These are phyloP conservation scores for Margaritispora aquatica DNA, from an alignment of 495 filamentous ascomycete genomes.

Conservation along the genomic window DNA sequence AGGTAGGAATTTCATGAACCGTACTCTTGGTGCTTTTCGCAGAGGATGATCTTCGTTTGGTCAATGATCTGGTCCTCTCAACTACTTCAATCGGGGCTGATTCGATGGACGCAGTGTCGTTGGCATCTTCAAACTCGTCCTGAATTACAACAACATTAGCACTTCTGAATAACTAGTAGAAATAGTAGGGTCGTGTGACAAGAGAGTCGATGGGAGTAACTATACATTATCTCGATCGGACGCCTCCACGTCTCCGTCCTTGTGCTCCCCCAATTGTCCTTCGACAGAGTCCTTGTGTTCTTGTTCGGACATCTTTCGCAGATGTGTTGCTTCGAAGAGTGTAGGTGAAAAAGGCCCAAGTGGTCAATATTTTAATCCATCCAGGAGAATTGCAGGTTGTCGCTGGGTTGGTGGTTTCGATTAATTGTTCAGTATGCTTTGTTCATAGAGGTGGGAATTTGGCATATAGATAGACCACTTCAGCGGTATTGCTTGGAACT, in stretches of 20 bases:
- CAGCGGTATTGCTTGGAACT: no score
- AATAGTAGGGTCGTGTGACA: conserved; percentile 9
- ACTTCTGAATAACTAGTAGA: no score
- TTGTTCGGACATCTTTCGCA: conserved; percentile 18
- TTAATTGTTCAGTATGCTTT: background rate
- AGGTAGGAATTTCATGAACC: conserved; percentile 7
- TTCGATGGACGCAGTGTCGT: conserved; percentile 42
- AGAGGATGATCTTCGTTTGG: conserved; percentile 22
- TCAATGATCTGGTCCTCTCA: conserved; percentile 35
- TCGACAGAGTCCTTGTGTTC: conserved; percentile 11
- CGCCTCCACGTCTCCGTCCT: background rate
- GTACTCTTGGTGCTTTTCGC: conserved; percentile 40
- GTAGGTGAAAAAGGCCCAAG: background rate
- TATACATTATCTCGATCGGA: conserved; percentile 24
- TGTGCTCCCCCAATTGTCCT: conserved; percentile 1
- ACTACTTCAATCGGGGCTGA: conserved; percentile 30
- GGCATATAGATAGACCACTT: no score
- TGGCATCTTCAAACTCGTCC: conserved; percentile 76
- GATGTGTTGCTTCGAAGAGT: background rate
- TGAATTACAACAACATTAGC: conserved; percentile 27
- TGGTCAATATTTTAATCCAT: conserved; percentile 19
- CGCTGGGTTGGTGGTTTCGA: background rate
- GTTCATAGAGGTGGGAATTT: background rate
- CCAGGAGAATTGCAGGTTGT: conserved; percentile 11
- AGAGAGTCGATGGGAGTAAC: background rate